Conservation (phyloP, 2,329 filamentous ascomycete genomes). For the Aspergillus novoparasiticus region DNA sequence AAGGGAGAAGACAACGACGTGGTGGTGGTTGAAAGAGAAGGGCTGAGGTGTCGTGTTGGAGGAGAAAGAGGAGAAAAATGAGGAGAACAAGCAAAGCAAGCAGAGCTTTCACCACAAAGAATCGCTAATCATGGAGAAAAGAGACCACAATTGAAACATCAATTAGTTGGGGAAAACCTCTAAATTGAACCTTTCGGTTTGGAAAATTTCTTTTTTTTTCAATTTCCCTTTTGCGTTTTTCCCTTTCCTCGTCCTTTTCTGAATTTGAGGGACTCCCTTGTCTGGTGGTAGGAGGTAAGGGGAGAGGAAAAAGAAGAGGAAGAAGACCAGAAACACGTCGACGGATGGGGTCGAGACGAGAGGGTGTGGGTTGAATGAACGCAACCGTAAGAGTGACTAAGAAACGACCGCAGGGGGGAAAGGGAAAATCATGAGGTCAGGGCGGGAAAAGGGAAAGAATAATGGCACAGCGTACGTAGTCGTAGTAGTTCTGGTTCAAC, state of each 20-base stretch:
- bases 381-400: constrained; percentile 14
- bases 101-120: constrained; percentile 2
- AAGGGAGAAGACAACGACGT: background rate
- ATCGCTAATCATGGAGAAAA: constrained; percentile 1
- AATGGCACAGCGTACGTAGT: background rate
- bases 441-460: constrained; percentile 13
- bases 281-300: background rate
- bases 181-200: background rate
- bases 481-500: constrained; percentile 5
- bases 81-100: background rate
- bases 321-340: background rate
- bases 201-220: background rate
- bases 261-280: background rate
- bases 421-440: constrained; percentile 15
- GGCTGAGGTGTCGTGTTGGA: constrained; percentile 19
- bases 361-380: background rate
- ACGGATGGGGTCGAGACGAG: background rate
- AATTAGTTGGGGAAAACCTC: background rate
- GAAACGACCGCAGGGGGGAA: constrained; percentile 18
- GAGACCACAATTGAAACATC: background rate
- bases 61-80: constrained; percentile 9
- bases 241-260: background rate
- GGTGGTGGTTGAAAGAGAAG: constrained; percentile 6
- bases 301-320: constrained; percentile 16
- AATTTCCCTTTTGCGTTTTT: background rate